Conservation (phyloP, 257 asterid genomes). For the Solanum rostratum region DNA sequence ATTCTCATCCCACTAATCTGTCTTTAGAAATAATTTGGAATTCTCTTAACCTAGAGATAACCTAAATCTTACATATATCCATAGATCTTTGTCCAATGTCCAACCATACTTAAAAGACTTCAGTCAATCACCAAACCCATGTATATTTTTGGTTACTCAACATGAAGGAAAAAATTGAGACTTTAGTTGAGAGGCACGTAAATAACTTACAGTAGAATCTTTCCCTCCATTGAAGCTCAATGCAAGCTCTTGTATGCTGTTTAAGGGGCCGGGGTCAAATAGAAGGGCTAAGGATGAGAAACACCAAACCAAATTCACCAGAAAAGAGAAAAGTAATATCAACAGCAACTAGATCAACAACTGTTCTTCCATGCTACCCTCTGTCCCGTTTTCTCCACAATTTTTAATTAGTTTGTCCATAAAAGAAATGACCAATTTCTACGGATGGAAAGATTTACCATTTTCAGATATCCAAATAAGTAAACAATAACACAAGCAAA, state of each 20-base stretch:
- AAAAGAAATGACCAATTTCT: not conserved
- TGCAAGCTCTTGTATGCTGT: slow-evolving; percentile 83
- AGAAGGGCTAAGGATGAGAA: not conserved
- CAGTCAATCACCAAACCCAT: not conserved
- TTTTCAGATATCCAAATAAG: not conserved
- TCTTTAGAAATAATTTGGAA: not conserved
- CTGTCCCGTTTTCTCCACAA: not conserved
- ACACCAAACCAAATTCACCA: not conserved
- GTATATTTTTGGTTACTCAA: not conserved
- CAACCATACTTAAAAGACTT: not conserved
- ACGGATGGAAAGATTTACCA: not conserved
- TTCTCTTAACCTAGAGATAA: not conserved
- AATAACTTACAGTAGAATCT: slow-evolving; percentile 75
- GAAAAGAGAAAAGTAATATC: not conserved
- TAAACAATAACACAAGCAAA: not conserved
- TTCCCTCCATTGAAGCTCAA: slow-evolving; percentile 97
- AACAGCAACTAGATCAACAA: not conserved
- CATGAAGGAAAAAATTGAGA: not conserved
- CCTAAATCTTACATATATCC: not conserved
- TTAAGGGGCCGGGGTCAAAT: not conserved
- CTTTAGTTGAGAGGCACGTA: not conserved
- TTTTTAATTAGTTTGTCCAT: not conserved
- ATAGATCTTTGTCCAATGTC: not conserved
- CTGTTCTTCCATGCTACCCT: not conserved
- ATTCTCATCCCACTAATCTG: not conserved